Conservation (phyloP, 768 basidiomycete genomes). For the Termitomyces sp. region DNA sequence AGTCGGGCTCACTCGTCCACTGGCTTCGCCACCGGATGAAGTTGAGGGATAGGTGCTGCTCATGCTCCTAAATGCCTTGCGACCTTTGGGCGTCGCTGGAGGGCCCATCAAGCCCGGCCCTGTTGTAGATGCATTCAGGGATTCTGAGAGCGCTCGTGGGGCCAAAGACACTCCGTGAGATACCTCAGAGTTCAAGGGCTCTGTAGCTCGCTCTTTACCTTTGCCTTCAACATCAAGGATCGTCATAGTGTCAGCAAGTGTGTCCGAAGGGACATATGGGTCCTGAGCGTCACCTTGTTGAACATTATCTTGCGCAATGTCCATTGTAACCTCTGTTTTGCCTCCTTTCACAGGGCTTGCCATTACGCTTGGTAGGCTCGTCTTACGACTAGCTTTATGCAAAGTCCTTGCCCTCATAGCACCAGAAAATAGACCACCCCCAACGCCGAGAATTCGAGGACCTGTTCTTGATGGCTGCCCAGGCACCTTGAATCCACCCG, state of each 20-base stretch:
- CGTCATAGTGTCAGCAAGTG: not conserved
- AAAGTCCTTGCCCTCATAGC: constrained; percentile 24
- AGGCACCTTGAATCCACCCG: constrained; percentile 7
- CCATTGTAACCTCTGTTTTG: constrained; percentile 12
- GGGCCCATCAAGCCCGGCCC: constrained; percentile 36
- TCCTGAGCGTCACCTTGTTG: not conserved
- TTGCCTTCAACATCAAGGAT: constrained; percentile 23
- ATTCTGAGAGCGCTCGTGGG: constrained; percentile 58
- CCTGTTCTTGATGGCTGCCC: constrained; percentile 6
- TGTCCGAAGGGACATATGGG: constrained; percentile 4
- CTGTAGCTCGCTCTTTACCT: constrained; percentile 23
- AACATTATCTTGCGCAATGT: constrained; percentile 15
- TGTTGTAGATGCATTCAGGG: constrained; percentile 43
- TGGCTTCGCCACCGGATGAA: constrained; percentile 1
- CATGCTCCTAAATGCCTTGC: constrained; percentile 31
- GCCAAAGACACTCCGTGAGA: constrained; percentile 55
- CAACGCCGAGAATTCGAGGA: constrained; percentile 13
- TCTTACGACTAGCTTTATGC: constrained; percentile 41
- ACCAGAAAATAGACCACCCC: constrained; percentile 10
- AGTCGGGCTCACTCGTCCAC: constrained; percentile 7
- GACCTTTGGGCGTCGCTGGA: constrained; percentile 38
- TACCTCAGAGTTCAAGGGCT: constrained; percentile 29
- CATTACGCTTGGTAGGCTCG: constrained; percentile 40
- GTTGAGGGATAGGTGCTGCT: constrained; percentile 29
- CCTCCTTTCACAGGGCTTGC: constrained; percentile 46